Evolutionary conservation across 768 basidiomycete species (phyloP), one percentile per base, ranked within the genome.

Genomic region (Epithele typhae): DNA sequence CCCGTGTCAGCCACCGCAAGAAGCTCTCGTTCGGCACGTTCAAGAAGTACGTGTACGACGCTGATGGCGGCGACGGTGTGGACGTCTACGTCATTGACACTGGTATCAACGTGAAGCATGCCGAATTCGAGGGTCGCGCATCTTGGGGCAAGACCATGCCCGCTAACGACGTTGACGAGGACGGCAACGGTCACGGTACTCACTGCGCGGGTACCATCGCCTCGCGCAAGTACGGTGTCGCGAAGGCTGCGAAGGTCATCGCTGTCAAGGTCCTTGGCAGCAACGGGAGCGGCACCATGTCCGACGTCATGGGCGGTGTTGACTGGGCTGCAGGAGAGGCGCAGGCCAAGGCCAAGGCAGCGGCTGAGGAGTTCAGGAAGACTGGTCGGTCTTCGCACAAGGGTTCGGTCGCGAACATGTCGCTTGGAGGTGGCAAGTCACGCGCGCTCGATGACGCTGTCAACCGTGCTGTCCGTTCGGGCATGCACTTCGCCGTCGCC

Each of bases 351-450:
- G 77, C 77, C 0, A 60, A 58, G n/a, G 74, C 74, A 14, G 87
- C 91, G 15, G 71, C 68, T 7, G 75, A 76, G 10, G 90, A 94
- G 63, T 62, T 77, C 51, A 76, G 71, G 43, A 73, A 76, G 24
- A 92, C 89, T 17, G 87, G 90, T 44, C 83, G 78, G 71, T 87
- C 85, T 45, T 69, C 68, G 36, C 89, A 95, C 77, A 94, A 92
- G 73, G 96, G 96, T 19, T 92, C 92, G 15, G 92, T 94, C 43
- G 90, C 86, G 40, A 95, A 95, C 76, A 96, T 99, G 96, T 88
- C 85, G 64, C 84, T 99, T 43, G 96, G 96, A 53, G 96, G 96
- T 59, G 91, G 92, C 49, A 95, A 94, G 72, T 91, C 89, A 5
- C 76, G 71, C 18, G 78, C 89, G 25, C 77, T 98, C 42, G 92